Evolutionary conservation across 2,329 filamentous ascomycete genomes (phyloP).

Genomic region (Chrysoporthe austroafricana): DNA sequence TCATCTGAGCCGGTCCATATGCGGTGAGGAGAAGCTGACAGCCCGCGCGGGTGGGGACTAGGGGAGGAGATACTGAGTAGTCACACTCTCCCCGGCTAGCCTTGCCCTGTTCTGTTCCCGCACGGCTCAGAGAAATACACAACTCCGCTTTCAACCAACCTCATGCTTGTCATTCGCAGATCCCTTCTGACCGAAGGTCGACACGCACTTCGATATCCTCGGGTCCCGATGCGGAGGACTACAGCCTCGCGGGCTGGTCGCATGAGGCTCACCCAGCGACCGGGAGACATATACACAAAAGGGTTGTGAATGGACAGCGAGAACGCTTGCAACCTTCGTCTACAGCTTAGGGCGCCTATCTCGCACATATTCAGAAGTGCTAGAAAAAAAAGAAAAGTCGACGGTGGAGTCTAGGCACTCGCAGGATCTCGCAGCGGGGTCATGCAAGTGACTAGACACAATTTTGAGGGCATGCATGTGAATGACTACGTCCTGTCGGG

Average conservation of each 20-base stretch:
- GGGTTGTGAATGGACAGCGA: neutral
- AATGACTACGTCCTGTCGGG: neutral
- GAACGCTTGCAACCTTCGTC: neutral
- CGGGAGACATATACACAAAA: neutral
- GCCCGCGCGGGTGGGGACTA: neutral
- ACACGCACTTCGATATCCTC: neutral
- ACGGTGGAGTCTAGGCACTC: no score
- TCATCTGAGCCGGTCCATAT: neutral
- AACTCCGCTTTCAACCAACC: neutral
- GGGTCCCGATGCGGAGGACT: neutral
- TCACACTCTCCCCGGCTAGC: neutral
- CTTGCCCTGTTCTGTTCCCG: neutral
- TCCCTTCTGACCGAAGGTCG: neutral
- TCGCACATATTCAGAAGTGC: no score
- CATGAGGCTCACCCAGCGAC: neutral
- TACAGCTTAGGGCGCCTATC: no score
- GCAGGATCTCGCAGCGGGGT: neutral
- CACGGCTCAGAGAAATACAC: neutral
- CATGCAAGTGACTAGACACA: neutral
- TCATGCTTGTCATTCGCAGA: neutral
- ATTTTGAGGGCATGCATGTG: constrained; percentile 1
- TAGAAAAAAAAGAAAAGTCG: no score
- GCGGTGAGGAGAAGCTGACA: neutral
- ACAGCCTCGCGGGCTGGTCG: neutral
- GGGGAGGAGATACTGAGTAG: neutral